Conservation (phyloP, 2,329 filamentous ascomycete genomes). For the Pseudomassariella vexata region DNA sequence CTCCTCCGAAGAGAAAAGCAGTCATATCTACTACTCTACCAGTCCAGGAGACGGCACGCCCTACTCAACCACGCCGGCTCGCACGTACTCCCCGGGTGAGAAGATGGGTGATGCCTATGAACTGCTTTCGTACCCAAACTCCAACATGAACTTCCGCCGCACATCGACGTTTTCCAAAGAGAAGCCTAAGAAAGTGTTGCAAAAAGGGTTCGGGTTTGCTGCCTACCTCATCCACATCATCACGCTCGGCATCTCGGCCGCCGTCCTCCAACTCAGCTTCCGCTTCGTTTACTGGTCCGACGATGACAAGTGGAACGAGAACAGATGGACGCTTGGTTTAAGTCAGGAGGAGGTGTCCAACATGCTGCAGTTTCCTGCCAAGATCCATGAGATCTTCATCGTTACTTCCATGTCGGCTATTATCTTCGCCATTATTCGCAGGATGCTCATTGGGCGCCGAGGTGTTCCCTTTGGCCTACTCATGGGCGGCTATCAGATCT, state of each 20-base stretch:
- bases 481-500: not conserved
- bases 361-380: not conserved
- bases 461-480: not conserved
- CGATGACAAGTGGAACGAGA: not conserved
- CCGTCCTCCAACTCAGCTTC: not conserved
- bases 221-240: not conserved
- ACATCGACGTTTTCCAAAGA: too few relatives aligned
- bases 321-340: not conserved
- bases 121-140: too few relatives aligned
- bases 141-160: too few relatives aligned
- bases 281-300: not conserved
- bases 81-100: too few relatives aligned
- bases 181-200: not conserved
- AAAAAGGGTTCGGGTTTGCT: not conserved
- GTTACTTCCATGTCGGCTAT: not conserved
- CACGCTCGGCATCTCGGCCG: not conserved
- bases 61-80: too few relatives aligned
- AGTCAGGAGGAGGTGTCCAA: not conserved
- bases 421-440: not conserved
- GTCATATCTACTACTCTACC: too few relatives aligned
- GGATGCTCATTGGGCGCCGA: not conserved
- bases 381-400: constrained; percentile 1
- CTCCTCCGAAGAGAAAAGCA: too few relatives aligned
- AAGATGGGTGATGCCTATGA: too few relatives aligned
- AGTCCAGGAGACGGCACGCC: too few relatives aligned